Evolutionary conservation across 2,329 filamentous ascomycete genomes (phyloP), one percentile per base, ranked within the genome.

Genomic region (Aaosphaeria pasadenensis): DNA sequence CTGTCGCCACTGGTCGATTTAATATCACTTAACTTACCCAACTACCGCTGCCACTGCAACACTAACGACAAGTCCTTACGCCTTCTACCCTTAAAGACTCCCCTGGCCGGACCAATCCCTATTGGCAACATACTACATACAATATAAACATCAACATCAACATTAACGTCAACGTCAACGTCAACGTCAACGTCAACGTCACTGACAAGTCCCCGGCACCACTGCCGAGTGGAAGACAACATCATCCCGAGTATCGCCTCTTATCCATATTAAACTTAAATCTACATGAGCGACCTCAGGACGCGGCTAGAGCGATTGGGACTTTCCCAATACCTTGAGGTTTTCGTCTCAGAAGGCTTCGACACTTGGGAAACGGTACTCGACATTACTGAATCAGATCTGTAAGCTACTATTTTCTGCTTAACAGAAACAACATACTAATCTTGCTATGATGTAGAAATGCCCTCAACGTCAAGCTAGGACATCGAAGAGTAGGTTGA

Each of bases 321-420:
- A 66, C 79, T 94, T 69, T 77, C 82, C 72, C 87, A 91, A 71
- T 92, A 94, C 73, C 80, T 88, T 50, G 78, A 85, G 56, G 73
- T 77, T 47, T 88, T 94, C 59, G 67, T 89, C 39, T 83, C 88
- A 45, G 88, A 92, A 70, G 89, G 89, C 3, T 94, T 94, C 67
- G 89, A 94, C 68, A 84, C 85, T 7, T 92, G 89, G 89, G 87
- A 90, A 32, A 91, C 86, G 1, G 85, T 92, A 47, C 76, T 91
- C 44, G 88, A 92, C 63, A 91, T 94, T 46, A 90, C 88, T 51
- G 89, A 92, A 70, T 88, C 87, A 28, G 89, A 94, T 62, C 77
- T 94, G 86, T 90, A 71, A 67, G 84, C 44, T 30, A 30, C 30
- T 7, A 31, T 17, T 11, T 9, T 30, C 11, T 7, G 30, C 9